Conservation (phyloP, 2,329 filamentous ascomycete genomes). For the Zalaria sp. region DNA sequence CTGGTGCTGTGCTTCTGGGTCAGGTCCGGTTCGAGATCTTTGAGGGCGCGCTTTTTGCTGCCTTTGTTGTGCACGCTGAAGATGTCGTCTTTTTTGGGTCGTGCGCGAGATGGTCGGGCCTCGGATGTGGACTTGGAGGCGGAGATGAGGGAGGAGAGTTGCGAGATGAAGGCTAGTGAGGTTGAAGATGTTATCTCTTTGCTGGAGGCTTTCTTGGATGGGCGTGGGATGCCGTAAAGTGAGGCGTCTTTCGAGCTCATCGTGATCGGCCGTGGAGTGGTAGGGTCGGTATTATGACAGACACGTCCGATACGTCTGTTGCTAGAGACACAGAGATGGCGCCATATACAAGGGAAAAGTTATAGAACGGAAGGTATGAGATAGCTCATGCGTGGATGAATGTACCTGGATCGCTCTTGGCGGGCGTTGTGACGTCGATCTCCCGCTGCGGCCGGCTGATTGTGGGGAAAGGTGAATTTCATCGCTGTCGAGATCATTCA, state of each 20-base stretch:
- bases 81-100: slow-evolving; percentile 51
- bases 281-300: too few species aligned
- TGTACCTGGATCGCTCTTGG: too few species aligned
- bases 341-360: too few species aligned
- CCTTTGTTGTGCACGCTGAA: slow-evolving; percentile 54
- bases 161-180: slow-evolving; percentile 73
- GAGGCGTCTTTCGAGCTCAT: slow-evolving; percentile 39
- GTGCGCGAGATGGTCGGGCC: slow-evolving; percentile 31
- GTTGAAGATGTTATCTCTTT: slow-evolving; percentile 56
- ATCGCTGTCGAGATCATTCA: too few species aligned
- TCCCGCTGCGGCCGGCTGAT: too few species aligned
- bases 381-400: too few species aligned
- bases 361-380: too few species aligned
- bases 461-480: too few species aligned
- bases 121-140: slow-evolving; percentile 25
- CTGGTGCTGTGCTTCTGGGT: slow-evolving; percentile 49
- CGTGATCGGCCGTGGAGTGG: not conserved
- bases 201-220: slow-evolving; percentile 45
- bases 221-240: slow-evolving; percentile 63
- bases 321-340: too few species aligned
- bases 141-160: slow-evolving; percentile 67
- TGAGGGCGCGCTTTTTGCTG: slow-evolving; percentile 46
- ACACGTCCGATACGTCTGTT: too few species aligned
- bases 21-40: slow-evolving; percentile 40
- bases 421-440: too few species aligned